Base-by-base conservation (phyloP, 192 early-diverging fungal species). In the Cladochytrium replicatum region DNA sequence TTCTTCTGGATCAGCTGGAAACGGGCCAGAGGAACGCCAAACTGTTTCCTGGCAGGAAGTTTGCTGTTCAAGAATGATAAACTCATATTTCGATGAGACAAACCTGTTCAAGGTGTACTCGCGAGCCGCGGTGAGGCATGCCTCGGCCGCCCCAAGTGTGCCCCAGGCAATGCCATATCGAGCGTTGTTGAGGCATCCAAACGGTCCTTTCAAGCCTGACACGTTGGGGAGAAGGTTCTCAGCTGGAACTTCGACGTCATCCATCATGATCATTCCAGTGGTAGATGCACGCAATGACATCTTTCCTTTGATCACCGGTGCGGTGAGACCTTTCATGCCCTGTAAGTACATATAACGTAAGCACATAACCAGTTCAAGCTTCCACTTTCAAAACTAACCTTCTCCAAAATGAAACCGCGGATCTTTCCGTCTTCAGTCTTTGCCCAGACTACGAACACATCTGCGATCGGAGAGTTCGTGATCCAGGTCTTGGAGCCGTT, bases 201-300 rank as follows among this genome's bases (percentile, higher is more conserved):
- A 98, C 3, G 94, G 93, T 22, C 94, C 94, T 71, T 69, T 72
- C 31, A 98, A 77, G 9, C 94, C 92, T 25, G 75, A 63, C 1
- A 85, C 91, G n/a, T 85, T 76, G 41, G 94, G 94, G 11, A 98
- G 69, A 64, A 98, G 68, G 63, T 93, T 92, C 52, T 89, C 88
- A 17, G 63, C 80, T 2, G 92, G 90, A 6, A 98, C 85, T 57
- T 85, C 80, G 24, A 98, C 94, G 50, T 93, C 85, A 54, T 98
- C 92, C 91, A 98, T 94, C 83, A 89, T 85, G 61, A 98, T 96
- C 90, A 94, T 93, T 23, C 94, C 94, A 0, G 94, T 98, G 47
- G 80, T 75, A 4, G 91, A 94, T 3, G 92, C 92, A 27, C 94
- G 78, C 25, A 98, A 77, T 0, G 91, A 90, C 67, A 96, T 87